A percentile compares a stretch with the other conserved stretches of the same genome.
Evolutionary conservation across 768 basidiomycete species (phyloP).

Genomic region (Lyophyllum decastes): DNA sequence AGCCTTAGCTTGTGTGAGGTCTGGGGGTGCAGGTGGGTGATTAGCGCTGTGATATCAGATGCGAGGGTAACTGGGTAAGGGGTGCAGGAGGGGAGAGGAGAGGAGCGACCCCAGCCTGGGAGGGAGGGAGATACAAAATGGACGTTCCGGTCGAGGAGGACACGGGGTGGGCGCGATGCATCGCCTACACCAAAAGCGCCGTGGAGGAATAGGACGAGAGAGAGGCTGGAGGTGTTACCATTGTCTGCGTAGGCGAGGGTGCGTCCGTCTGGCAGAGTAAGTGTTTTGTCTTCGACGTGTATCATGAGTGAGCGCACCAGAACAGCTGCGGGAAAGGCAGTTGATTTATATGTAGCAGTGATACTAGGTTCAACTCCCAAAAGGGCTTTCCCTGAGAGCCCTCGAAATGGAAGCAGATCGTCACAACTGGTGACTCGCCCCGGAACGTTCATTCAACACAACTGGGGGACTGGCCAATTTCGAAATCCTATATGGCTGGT

Average conservation of each 20-base stretch:
- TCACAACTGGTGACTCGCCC: background rate
- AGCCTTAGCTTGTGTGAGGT: conserved; percentile 36
- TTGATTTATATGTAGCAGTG: background rate
- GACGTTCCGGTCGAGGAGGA: conserved; percentile 38
- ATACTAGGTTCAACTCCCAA: background rate
- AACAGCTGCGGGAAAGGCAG: background rate
- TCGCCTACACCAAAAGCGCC: conserved; percentile 55
- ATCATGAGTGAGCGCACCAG: conserved; percentile 21
- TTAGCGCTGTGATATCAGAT: conserved; percentile 45
- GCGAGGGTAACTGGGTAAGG: conserved; percentile 44
- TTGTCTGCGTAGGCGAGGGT: conserved; percentile 54
- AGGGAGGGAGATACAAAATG: conserved; percentile 55
- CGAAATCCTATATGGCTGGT: background rate
- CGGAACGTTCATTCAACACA: background rate
- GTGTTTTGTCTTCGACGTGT: conserved; percentile 36
- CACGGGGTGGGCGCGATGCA: conserved; percentile 32
- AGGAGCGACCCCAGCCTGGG: conserved; percentile 60
- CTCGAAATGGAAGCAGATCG: conserved; percentile 11
- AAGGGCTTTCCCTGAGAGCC: conserved; percentile 8
- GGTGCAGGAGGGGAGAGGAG: conserved; percentile 32
- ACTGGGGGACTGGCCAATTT: too few relatives aligned
- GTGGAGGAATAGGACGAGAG: conserved; percentile 55
- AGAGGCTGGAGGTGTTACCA: conserved; percentile 49
- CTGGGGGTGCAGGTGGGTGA: conserved; percentile 51
- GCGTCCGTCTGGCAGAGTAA: conserved; percentile 43